Evolutionary conservation across 2,329 filamentous ascomycete species (phyloP), one percentile per base, ranked within the genome.

Genomic region (Cadophora luteo-olivacea): DNA sequence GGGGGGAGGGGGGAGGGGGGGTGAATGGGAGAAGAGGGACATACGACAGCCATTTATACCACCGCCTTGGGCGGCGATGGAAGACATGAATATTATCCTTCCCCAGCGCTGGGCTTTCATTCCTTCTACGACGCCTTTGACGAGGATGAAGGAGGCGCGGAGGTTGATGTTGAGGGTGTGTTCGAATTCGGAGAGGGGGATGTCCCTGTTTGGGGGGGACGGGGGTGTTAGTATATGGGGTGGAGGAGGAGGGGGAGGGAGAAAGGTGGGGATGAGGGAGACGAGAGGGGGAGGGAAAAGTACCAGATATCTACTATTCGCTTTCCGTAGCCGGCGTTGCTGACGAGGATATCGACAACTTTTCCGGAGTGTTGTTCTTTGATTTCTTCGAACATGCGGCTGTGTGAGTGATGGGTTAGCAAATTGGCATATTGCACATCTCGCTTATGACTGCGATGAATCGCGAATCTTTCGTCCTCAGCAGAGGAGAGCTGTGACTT

Each of bases 311-410:
- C 71, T 5, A 72, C 68, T 67, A 89, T 85, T n/a, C 88, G 82
- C 75, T 88, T 88, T 51, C 89, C 89, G 71, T 89, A 84, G 0
- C 89, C 89, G 1, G 90, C 90, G 74, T 92, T 92, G 11, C 85
- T 86, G 32, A 92, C 78, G 2, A 92, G 80, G 25, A 92, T 90
- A 73, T 91, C 72, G 7, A 73, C 70, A 6, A 69, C 87, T 0
- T 87, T 87, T 1, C 82, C 81, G 5, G 74, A 81, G 75, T 91
- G 87, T 62, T 84, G 75, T 0, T 79, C 74, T 60, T 83, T 79
- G 54, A 91, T 85, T 66, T 88, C 83, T 16, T 80, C 72, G 67
- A 88, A 89, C 72, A 91, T 82, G 4, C 77, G 75, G 1, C 55
- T 58, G 12, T 58, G 14, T 5, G 14, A 19, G 19, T 1, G 33